These are phyloP conservation scores for Pseudogymnoascus sp. DNA, from an alignment of 2,329 filamentous ascomycete species.

Conservation along the genomic window DNA sequence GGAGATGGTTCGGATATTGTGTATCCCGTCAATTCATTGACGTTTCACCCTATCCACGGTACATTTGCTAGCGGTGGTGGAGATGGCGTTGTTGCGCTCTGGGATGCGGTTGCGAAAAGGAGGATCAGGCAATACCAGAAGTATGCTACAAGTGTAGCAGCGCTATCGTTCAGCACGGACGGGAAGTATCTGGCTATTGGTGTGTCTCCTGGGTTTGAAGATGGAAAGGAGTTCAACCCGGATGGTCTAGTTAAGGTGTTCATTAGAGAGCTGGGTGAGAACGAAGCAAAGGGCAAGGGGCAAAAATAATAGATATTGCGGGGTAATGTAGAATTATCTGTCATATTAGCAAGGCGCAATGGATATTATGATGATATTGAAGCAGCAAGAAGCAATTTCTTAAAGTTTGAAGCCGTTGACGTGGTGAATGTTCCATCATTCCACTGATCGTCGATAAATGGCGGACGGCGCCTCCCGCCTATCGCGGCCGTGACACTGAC, in stretches of 20 bases:
- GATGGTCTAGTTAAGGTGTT: conserved; percentile 67
- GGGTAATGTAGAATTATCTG: conserved; percentile 6
- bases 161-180: conserved; percentile 54
- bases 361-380: not conserved
- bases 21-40: conserved; percentile 63
- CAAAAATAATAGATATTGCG: conserved; percentile 19
- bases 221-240: conserved; percentile 64
- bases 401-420: not conserved
- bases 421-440: not conserved
- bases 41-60: conserved; percentile 56
- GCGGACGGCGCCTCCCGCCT: not conserved
- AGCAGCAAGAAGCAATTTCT: not conserved
- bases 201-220: conserved; percentile 61
- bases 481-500: not conserved
- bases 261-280: conserved; percentile 76
- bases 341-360: conserved; percentile 13
- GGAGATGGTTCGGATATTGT: conserved; percentile 56
- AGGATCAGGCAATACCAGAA: conserved; percentile 63
- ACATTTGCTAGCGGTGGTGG: conserved; percentile 67
- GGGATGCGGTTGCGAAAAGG: conserved; percentile 65
- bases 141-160: conserved; percentile 54
- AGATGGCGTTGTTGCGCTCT: conserved; percentile 62
- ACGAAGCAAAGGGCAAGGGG: conserved; percentile 53
- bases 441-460: not conserved
- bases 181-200: conserved; percentile 59